Conservation (phyloP, 768 basidiomycete species). For the Trametes coccinea region DNA sequence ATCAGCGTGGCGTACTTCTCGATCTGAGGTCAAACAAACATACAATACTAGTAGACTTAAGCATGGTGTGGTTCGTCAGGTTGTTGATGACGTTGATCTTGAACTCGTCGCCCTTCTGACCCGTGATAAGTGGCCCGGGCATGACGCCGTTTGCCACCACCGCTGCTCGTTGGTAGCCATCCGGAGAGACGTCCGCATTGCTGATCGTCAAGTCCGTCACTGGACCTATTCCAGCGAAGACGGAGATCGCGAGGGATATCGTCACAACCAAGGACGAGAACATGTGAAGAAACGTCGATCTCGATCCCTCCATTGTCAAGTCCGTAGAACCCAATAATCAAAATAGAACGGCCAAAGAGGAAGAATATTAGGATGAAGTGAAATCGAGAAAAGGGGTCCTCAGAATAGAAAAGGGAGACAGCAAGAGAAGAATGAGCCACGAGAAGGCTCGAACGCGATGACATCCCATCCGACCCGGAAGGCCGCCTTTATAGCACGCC, state of each 20-base stretch:
- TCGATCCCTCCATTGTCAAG: too few species aligned
- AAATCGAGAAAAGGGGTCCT: too few species aligned
- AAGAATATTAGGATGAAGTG: too few species aligned
- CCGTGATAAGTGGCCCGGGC: conserved; percentile 23
- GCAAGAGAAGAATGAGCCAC: too few species aligned
- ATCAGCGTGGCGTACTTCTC: neutral
- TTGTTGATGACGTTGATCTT: conserved; percentile 22
- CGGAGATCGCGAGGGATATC: neutral
- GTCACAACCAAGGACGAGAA: too few species aligned
- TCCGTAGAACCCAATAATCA: too few species aligned
- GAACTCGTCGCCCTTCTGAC: conserved; percentile 24
- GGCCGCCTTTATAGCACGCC: too few species aligned
- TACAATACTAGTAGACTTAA: conserved; percentile 24
- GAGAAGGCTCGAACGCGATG: too few species aligned
- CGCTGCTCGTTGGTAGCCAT: conserved; percentile 28
- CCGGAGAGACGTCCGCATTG: conserved; percentile 28
- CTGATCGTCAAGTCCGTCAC: conserved; percentile 22
- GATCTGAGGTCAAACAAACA: neutral
- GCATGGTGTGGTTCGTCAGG: conserved; percentile 24
- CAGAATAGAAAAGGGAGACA: too few species aligned
- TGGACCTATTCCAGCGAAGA: conserved; percentile 17
- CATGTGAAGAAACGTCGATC: too few species aligned
- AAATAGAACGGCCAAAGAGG: too few species aligned
- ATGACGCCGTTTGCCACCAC: conserved; percentile 20
- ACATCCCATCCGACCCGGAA: too few species aligned